phyloP scores from a whole-genome alignment of 768 basidiomycete genomes.

The Pilatotrama ljubarskyi region DNA sequence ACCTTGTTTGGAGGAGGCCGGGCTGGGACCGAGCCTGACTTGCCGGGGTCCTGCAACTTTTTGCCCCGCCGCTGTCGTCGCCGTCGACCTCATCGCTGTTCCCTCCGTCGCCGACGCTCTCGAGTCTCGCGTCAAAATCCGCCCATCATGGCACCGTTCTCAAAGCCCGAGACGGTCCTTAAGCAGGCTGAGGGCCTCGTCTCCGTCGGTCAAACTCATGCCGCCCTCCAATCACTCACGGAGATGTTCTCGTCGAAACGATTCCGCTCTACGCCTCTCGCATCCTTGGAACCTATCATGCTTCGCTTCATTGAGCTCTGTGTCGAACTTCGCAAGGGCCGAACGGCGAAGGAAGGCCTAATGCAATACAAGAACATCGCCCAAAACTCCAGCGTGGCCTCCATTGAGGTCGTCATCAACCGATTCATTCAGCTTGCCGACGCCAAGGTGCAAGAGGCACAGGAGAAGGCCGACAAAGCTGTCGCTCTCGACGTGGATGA shows the following conservation, averaged over 20 bases:
- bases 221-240: conserved; percentile 85
- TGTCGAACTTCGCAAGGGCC: conserved; percentile 91
- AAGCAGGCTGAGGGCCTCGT: conserved; percentile 95
- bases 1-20: not conserved
- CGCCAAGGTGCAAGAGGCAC: conserved; percentile 79
- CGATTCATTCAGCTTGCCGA: conserved; percentile 81
- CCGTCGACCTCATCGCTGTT: conserved; percentile 2
- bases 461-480: conserved; percentile 79
- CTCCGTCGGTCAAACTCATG: conserved; percentile 87
- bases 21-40: conserved; percentile 13
- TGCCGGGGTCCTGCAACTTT: conserved; percentile 9
- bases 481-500: conserved; percentile 84
- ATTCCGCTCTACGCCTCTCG: conserved; percentile 87
- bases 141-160: conserved; percentile 78
- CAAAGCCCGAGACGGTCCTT: conserved; percentile 86
- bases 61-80: conserved; percentile 8
- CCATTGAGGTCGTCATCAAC: conserved; percentile 90
- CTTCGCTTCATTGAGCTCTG: conserved; percentile 94
- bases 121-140: conserved; percentile 10
- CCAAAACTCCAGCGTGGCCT: conserved; percentile 86
- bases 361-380: conserved; percentile 99
- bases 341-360: conserved; percentile 91
- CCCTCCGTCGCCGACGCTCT: conserved; percentile 10
- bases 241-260: conserved; percentile 94
- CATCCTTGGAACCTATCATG: conserved; percentile 93